Conservation (phyloP, 2,329 filamentous ascomycete species). For the Teratosphaeriaceae sp. region DNA sequence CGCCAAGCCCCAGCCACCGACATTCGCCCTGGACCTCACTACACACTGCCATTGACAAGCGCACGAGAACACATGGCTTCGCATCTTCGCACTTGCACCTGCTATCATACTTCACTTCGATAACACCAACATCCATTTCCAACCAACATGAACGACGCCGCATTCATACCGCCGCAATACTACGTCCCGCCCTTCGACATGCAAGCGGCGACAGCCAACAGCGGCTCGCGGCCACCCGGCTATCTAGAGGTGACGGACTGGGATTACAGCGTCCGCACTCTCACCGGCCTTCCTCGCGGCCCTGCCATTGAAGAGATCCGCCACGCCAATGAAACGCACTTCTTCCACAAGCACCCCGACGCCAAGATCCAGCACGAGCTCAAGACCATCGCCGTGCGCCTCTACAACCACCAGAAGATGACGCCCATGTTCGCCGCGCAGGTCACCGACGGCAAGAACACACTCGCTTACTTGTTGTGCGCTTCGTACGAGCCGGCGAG, state of each 20-base stretch:
- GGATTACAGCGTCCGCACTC: conserved; percentile 2
- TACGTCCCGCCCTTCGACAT: too few relatives aligned
- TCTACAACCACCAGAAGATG: conserved; percentile 9
- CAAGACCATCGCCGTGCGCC: conserved; percentile 2
- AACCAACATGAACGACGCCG: too few relatives aligned
- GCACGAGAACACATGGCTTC: too few relatives aligned
- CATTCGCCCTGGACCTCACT: too few relatives aligned
- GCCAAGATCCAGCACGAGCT: conserved; percentile 3
- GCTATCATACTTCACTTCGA: too few relatives aligned
- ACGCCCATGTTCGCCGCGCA: conserved; percentile 2
- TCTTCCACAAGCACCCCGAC: neutral
- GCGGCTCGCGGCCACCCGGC: too few relatives aligned
- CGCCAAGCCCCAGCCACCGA: too few relatives aligned
- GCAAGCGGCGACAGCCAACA: too few relatives aligned
- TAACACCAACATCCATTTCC: too few relatives aligned
- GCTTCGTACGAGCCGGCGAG: neutral
- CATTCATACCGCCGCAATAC: too few relatives aligned
- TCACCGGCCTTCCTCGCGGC: conserved; percentile 3
- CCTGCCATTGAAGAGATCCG: neutral
- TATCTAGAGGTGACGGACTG: conserved; percentile 7
- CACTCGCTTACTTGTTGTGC: conserved; percentile 1
- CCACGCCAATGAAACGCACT: neutral
- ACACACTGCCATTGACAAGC: too few relatives aligned
- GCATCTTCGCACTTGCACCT: too few relatives aligned
- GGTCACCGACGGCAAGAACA: conserved; percentile 2